Conservation (phyloP, 352 stramenopile genomes). For the Phytophthora hybrid region DNA sequence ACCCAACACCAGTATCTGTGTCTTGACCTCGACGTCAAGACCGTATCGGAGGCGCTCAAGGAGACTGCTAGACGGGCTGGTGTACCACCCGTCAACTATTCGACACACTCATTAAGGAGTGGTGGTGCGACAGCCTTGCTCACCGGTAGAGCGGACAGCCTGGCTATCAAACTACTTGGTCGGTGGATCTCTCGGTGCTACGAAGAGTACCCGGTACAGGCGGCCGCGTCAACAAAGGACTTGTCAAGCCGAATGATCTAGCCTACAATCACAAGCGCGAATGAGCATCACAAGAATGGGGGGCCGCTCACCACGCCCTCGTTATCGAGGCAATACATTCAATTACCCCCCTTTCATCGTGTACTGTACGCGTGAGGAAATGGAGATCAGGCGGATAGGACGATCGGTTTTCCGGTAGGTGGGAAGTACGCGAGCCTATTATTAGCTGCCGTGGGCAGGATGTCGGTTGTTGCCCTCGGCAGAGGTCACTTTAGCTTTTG, state of each 20-base stretch:
- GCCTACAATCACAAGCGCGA: not conserved
- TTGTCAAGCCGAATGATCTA: not conserved
- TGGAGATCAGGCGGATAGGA: not conserved
- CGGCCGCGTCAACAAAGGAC: not conserved
- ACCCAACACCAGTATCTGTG: not conserved
- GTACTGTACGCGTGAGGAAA: not conserved
- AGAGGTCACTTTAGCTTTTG: not conserved
- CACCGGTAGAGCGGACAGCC: not conserved
- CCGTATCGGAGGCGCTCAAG: not conserved
- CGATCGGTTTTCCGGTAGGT: not conserved
- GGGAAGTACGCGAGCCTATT: not conserved
- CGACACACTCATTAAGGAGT: slow-evolving; percentile 1
- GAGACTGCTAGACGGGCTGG: not conserved
- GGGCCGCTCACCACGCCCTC: not conserved
- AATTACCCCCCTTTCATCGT: not conserved
- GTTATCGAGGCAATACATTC: not conserved
- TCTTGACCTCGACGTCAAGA: not conserved
- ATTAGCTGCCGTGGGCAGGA: not conserved
- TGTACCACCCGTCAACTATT: not conserved
- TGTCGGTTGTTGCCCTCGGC: too few relatives aligned
- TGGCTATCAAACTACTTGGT: slow-evolving; percentile 4
- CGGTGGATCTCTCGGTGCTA: not conserved
- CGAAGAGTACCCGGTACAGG: slow-evolving; percentile 5
- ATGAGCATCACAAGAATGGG: not conserved
- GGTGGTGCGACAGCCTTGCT: not conserved